Evolutionary conservation across 768 basidiomycete genomes (phyloP).

Genomic region (Nidula microcarpa): DNA sequence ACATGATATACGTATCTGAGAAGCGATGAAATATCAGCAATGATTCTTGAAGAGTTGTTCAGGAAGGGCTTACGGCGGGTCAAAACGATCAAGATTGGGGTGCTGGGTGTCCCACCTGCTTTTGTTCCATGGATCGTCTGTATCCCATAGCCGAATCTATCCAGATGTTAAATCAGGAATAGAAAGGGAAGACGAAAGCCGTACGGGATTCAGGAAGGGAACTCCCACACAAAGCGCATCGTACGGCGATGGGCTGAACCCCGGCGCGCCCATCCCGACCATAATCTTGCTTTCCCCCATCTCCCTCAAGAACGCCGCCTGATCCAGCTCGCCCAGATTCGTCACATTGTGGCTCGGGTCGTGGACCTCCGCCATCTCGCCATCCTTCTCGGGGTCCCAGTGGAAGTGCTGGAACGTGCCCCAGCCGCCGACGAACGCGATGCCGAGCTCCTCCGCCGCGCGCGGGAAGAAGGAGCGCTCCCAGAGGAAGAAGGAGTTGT

Average conservation of each 20-base stretch:
- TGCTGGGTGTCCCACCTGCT: constrained; percentile 25
- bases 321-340: constrained; percentile 13
- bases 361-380: constrained; percentile 15
- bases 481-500: constrained; percentile 20
- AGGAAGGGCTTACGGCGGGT: constrained; percentile 18
- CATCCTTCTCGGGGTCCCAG: constrained; percentile 15
- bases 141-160: constrained; percentile 19
- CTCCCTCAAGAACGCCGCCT: constrained; percentile 12
- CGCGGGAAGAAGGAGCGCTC: constrained; percentile 17
- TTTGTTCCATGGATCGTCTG: constrained; percentile 18
- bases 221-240: constrained; percentile 30
- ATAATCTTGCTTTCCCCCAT: constrained; percentile 21
- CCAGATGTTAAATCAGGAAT: background rate
- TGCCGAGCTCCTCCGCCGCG: constrained; percentile 10
- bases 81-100: constrained; percentile 16
- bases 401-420: constrained; percentile 15
- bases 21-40: background rate
- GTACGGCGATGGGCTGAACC: constrained; percentile 24
- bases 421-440: constrained; percentile 19
- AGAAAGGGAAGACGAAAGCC: background rate
- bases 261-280: constrained; percentile 20
- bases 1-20: constrained; percentile 28
- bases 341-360: constrained; percentile 14
- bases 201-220: constrained; percentile 33
- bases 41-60: background rate